Evolutionary conservation across 768 basidiomycete genomes (phyloP), one percentile per base, ranked within the genome.

Genomic region (Rhodotorula kratochvilovae): DNA sequence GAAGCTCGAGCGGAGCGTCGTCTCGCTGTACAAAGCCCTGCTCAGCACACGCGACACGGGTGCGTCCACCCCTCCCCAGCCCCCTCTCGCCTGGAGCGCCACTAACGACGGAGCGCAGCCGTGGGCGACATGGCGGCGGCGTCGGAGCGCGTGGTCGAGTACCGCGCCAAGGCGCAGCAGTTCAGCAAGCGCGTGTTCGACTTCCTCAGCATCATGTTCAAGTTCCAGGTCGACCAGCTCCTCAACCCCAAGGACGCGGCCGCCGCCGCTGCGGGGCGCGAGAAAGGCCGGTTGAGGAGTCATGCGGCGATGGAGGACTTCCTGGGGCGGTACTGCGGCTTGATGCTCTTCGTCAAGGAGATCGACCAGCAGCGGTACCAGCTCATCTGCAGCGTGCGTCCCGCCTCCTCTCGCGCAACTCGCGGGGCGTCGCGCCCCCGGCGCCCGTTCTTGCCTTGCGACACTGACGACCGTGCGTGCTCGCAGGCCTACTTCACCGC

Each of bases 131-230:
- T 97, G 88, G 92, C 93, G n/a, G 93, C 93, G 13, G 93, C 92
- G 0, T 94, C 94, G 86, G 93, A 93, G 81, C 84, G 93, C 36
- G 82, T 96, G 71, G 87, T 88, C 71, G 95, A 97, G 80, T 98
- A 98, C 78, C 85, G 86, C 69, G 92, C 90, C 4, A 87, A 93
- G 78, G 95, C 95, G 72, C 80, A 84, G 10, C 94, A 97, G 78
- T 98, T 98, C 81, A 93, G 91, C 83, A 94, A 94, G 79, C 86
- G 95, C 35, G 80, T 97, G 53, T 84, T 88, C 60, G 95, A 97
- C 77, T 97, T 90, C 80, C 82, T 97, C 50, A 86, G 88, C 21
- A 90, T 97, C 79, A 90, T 94, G 87, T 90, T 92, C 80, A 89
- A 87, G 66, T 90, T 89, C 39, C 92, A 93, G 85, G 70, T 71